These are phyloP conservation scores for Mucor sp. DNA, from an alignment of 371 early-diverging fungal genomes.

Conservation along the genomic window DNA sequence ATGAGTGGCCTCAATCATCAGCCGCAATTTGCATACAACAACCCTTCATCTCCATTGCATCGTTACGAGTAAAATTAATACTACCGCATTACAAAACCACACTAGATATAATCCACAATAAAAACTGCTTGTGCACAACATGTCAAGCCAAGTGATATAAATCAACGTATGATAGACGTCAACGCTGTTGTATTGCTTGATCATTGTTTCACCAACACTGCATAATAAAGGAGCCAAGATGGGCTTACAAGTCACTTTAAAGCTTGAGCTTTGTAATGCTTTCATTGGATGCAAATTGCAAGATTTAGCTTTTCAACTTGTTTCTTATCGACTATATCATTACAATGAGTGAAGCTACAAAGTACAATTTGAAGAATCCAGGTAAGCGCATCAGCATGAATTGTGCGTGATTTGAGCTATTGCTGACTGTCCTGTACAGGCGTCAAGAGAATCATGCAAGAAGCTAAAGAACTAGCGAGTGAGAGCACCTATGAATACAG, in stretches of 20 bases:
- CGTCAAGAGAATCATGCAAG: conserved; percentile 71
- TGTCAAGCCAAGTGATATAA: neutral
- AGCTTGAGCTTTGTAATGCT: neutral
- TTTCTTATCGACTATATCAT: neutral
- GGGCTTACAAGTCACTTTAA: neutral
- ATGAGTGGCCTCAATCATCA: conserved; percentile 6
- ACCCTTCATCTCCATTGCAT: conserved; percentile 5
- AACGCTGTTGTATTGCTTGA: too few relatives aligned
- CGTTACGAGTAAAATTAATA: conserved; percentile 5
- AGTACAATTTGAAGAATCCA: conserved; percentile 28
- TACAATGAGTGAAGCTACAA: neutral
- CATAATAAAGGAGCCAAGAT: neutral
- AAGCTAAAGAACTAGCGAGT: conserved; percentile 60
- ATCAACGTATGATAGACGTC: too few relatives aligned
- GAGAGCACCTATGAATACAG: conserved; percentile 58
- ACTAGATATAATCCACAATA: neutral
- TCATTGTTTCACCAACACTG: neutral
- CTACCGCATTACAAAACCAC: neutral
- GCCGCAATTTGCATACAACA: conserved; percentile 9
- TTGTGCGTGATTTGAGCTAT: neutral
- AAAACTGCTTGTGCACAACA: neutral
- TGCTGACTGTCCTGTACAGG: conserved; percentile 26
- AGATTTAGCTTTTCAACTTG: neutral
- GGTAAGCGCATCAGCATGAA: neutral
- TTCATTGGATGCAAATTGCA: neutral